Conservation (phyloP, 768 basidiomycete genomes). For the Daedaleopsis sinensis region DNA sequence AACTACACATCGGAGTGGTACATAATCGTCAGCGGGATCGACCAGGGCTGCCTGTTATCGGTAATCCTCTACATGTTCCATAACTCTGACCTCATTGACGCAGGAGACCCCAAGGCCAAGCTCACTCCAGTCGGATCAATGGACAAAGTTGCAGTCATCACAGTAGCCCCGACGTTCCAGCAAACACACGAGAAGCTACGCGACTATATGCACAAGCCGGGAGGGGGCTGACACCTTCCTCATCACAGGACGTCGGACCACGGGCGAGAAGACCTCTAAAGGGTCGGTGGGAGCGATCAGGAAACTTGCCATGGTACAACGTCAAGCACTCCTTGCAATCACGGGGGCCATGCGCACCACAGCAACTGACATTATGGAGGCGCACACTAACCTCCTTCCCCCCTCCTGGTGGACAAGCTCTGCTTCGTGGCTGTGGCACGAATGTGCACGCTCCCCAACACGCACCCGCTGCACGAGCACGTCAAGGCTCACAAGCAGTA, state of each 20-base stretch:
- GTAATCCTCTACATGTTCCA: too few species aligned
- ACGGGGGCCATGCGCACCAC: constrained; percentile 30
- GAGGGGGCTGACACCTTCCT: constrained; percentile 22
- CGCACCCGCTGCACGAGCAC: constrained; percentile 22
- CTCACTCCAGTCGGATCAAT: constrained; percentile 12
- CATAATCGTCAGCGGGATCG: not conserved
- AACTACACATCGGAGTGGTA: too few species aligned
- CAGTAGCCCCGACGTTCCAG: constrained; percentile 6
- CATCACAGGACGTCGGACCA: not conserved
- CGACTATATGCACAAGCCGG: constrained; percentile 8
- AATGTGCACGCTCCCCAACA: constrained; percentile 22
- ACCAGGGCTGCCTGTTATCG: too few species aligned
- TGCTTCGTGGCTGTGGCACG: constrained; percentile 14
- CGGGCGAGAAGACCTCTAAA: not conserved
- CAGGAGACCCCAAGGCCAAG: constrained; percentile 6
- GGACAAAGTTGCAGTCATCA: constrained; percentile 22
- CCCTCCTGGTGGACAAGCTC: constrained; percentile 16
- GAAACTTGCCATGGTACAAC: constrained; percentile 24
- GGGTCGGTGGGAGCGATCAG: constrained; percentile 2
- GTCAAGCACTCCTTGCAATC: constrained; percentile 11
- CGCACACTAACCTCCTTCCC: constrained; percentile 25
- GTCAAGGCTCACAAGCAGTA: not conserved
- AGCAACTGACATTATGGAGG: constrained; percentile 25
- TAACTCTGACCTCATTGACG: too few species aligned
- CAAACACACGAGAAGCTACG: constrained; percentile 9